These are phyloP conservation scores for Dalbergia cultrata DNA, from an alignment of 306 rosid species.

Conservation along the genomic window DNA sequence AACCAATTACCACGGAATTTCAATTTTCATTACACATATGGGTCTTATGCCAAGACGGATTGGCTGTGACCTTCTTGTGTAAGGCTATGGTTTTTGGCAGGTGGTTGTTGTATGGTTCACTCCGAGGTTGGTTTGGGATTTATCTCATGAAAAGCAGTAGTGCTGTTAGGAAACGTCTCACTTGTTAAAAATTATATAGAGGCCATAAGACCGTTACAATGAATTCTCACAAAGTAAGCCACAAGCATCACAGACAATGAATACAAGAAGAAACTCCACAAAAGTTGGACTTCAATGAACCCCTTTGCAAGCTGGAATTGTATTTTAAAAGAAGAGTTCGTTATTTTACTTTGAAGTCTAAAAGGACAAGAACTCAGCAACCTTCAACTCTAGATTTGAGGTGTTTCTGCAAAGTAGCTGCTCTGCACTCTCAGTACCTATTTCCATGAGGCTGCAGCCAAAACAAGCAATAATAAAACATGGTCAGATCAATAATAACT, in stretches of 20 bases:
- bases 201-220: conserved; percentile 22
- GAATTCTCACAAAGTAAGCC: conserved; percentile 44
- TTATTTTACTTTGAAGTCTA: conserved; percentile 30
- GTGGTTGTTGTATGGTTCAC: too few relatives aligned
- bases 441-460: conserved; percentile 71
- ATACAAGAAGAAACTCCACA: conserved; percentile 42
- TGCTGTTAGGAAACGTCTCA: conserved; percentile 10
- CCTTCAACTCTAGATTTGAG: conserved; percentile 33
- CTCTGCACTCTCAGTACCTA: conserved; percentile 56
- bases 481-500: conserved; percentile 33
- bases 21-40: too few relatives aligned
- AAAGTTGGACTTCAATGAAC: conserved; percentile 38
- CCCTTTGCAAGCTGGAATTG: conserved; percentile 31
- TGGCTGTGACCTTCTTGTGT: too few relatives aligned
- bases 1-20: too few relatives aligned
- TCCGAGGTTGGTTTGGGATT: too few relatives aligned
- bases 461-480: conserved; percentile 31
- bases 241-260: conserved; percentile 19
- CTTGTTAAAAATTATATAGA: conserved; percentile 38
- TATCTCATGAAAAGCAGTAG: neutral
- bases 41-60: too few relatives aligned
- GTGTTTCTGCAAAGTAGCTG: conserved; percentile 3
- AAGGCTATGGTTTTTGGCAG: too few relatives aligned
- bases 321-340: conserved; percentile 27
- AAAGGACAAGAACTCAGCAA: conserved; percentile 37